These are phyloP conservation scores for Colletotrichum paranaense DNA, from an alignment of 2,329 filamentous ascomycete species.

Conservation along the genomic window DNA sequence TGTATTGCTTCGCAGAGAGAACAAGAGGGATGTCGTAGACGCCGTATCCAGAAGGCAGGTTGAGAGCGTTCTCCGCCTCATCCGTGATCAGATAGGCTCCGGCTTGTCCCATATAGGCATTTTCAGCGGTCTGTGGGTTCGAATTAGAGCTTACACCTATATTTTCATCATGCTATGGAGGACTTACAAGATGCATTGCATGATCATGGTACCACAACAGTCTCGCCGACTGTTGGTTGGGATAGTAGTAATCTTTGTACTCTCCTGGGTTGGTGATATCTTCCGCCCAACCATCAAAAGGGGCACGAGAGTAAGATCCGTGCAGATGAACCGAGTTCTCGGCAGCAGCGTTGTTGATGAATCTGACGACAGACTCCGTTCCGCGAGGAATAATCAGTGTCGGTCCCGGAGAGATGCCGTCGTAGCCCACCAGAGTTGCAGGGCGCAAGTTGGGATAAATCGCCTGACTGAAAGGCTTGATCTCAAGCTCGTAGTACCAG, in stretches of 20 bases:
- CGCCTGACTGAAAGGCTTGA: slow-evolving; percentile 47
- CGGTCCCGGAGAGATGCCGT: slow-evolving; percentile 61
- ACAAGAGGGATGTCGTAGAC: slow-evolving; percentile 65
- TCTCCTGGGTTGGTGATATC: slow-evolving; percentile 61
- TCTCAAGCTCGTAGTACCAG: slow-evolving; percentile 50
- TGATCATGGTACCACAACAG: slow-evolving; percentile 69
- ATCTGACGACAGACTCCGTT: slow-evolving; percentile 59
- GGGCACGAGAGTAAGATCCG: slow-evolving; percentile 60
- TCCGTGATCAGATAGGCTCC: slow-evolving; percentile 67
- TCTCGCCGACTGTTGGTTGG: slow-evolving; percentile 63
- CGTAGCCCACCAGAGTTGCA: slow-evolving; percentile 52
- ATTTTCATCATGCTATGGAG: too few species aligned
- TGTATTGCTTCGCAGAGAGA: slow-evolving; percentile 63
- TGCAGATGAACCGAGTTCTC: slow-evolving; percentile 66
- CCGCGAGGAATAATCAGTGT: slow-evolving; percentile 58
- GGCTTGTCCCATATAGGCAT: slow-evolving; percentile 67
- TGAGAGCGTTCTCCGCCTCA: slow-evolving; percentile 57
- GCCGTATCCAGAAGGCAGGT: slow-evolving; percentile 60
- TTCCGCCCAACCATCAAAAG: slow-evolving; percentile 61
- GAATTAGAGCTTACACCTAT: neutral
- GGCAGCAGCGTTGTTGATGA: slow-evolving; percentile 59
- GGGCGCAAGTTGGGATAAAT: slow-evolving; percentile 49
- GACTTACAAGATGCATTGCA: slow-evolving; percentile 46
- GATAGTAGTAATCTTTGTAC: slow-evolving; percentile 73
- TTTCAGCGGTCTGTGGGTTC: slow-evolving; percentile 57